phyloP scores from a whole-genome alignment of 805 yeast species.

The Saturnispora sekii region DNA sequence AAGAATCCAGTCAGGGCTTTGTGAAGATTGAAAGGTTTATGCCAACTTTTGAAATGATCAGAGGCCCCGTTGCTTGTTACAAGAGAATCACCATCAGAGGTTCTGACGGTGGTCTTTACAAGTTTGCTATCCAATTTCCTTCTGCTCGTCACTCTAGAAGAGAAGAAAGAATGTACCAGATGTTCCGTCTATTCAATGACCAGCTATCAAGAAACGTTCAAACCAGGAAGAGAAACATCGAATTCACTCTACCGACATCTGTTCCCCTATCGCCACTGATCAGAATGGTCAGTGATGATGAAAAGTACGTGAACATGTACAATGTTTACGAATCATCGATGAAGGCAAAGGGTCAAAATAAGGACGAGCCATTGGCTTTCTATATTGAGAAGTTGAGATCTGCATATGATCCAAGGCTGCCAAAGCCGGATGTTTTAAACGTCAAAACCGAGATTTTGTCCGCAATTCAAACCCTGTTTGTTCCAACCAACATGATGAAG shows the following conservation, averaged over 20 bases:
- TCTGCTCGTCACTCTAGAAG: constrained; percentile 96
- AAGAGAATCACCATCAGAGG: constrained; percentile 86
- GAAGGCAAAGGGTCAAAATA: constrained; percentile 54
- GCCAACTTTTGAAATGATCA: constrained; percentile 77
- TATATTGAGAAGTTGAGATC: constrained; percentile 79
- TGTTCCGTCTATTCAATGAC: constrained; percentile 82
- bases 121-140: constrained; percentile 95
- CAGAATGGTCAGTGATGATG: constrained; percentile 78
- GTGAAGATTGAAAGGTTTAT: constrained; percentile 87
- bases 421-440: constrained; percentile 84
- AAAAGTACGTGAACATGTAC: constrained; percentile 59
- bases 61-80: constrained; percentile 87
- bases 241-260: constrained; percentile 81
- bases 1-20: constrained; percentile 84
- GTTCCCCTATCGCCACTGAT: constrained; percentile 93
- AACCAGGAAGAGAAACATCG: constrained; percentile 75
- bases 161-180: constrained; percentile 88
- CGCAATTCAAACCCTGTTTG: constrained; percentile 78
- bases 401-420: constrained; percentile 87
- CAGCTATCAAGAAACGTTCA: constrained; percentile 74
- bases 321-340: constrained; percentile 88
- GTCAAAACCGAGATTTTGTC: constrained; percentile 85
- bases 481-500: constrained; percentile 75
- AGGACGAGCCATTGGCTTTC: constrained; percentile 86
- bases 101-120: constrained; percentile 83